Evolutionary conservation across 495 filamentous ascomycete genomes (phyloP).

Genomic region (Tetracladium marchalianum): DNA sequence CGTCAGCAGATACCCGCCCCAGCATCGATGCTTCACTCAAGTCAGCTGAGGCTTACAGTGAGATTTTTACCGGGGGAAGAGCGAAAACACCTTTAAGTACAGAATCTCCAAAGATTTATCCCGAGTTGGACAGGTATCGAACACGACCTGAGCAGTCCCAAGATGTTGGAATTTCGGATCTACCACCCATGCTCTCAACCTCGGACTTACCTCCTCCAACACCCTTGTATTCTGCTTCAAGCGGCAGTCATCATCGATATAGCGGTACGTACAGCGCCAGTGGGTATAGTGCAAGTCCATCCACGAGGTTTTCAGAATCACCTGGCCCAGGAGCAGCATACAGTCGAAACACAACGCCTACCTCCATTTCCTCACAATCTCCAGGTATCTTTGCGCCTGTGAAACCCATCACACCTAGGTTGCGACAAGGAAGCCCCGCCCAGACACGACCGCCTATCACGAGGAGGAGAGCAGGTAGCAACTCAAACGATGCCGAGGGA

Average conservation of each 20-base stretch:
- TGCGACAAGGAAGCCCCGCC: slow-evolving; percentile 56
- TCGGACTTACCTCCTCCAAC: slow-evolving; percentile 56
- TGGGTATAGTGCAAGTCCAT: slow-evolving; percentile 68
- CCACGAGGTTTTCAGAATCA: slow-evolving; percentile 89
- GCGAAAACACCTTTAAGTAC: slow-evolving; percentile 2
- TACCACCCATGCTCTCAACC: slow-evolving; percentile 38
- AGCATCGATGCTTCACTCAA: slow-evolving; percentile 22
- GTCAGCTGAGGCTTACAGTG: slow-evolving; percentile 17
- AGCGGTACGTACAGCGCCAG: slow-evolving; percentile 26
- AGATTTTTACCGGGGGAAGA: slow-evolving; percentile 14
- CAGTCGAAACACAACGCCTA: slow-evolving; percentile 86
- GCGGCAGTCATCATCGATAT: slow-evolving; percentile 35
- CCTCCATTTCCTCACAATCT: slow-evolving; percentile 94
- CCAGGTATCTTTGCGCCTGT: slow-evolving; percentile 59
- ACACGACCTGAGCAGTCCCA: slow-evolving; percentile 19
- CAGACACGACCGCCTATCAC: slow-evolving; percentile 57
- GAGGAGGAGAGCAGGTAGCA: slow-evolving; percentile 44
- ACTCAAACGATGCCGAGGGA: slow-evolving; percentile 37
- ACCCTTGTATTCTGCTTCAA: slow-evolving; percentile 29
- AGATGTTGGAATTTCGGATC: slow-evolving; percentile 19
- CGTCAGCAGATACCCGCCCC: slow-evolving; percentile 21
- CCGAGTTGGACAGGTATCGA: slow-evolving; percentile 45
- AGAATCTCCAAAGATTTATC: slow-evolving; percentile 31
- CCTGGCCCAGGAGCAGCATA: slow-evolving; percentile 63
- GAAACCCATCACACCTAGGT: slow-evolving; percentile 40